A percentile compares a stretch with the other conserved stretches of the same genome.
Conservation (phyloP, 208 protist genomes). For the Wallacemonas sp. region DNA sequence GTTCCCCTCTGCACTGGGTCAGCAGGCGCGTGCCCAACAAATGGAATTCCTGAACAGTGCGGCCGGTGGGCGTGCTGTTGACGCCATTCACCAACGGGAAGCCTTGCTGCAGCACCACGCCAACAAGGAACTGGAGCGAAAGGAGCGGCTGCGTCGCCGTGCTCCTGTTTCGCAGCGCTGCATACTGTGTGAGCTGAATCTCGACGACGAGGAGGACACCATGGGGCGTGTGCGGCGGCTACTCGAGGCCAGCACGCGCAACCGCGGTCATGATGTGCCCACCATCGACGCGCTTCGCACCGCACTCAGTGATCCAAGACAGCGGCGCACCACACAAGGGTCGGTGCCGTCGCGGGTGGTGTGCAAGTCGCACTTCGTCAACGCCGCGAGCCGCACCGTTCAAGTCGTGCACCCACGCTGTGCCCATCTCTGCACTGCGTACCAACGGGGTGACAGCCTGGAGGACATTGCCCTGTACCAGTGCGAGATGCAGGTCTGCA, state of each 20-base stretch:
- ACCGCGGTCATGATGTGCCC: slow-evolving; percentile 56
- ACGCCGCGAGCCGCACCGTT: slow-evolving; percentile 37
- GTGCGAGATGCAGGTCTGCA: slow-evolving; percentile 52
- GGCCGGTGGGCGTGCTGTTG: neutral
- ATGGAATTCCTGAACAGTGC: slow-evolving; percentile 27
- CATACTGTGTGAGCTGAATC: slow-evolving; percentile 75
- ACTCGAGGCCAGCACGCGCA: slow-evolving; percentile 50
- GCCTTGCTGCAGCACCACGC: slow-evolving; percentile 56
- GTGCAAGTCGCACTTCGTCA: slow-evolving; percentile 65
- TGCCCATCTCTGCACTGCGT: slow-evolving; percentile 74
- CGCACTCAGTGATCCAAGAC: slow-evolving; percentile 51
- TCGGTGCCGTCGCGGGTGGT: slow-evolving; percentile 46
- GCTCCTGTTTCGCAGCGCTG: slow-evolving; percentile 56
- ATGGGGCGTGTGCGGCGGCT: slow-evolving; percentile 52
- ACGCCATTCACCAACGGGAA: slow-evolving; percentile 42
- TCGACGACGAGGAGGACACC: slow-evolving; percentile 32
- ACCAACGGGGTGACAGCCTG: slow-evolving; percentile 66
- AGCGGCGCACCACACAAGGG: too few relatives aligned
- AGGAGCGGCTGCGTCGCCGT: slow-evolving; percentile 62
- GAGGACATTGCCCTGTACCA: slow-evolving; percentile 71
- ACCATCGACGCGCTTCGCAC: slow-evolving; percentile 43
- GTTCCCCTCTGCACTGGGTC: slow-evolving; percentile 39
- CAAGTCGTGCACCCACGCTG: slow-evolving; percentile 84
- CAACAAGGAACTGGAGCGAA: slow-evolving; percentile 52
- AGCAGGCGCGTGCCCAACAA: slow-evolving; percentile 39